These are phyloP conservation scores for Chlamydomonas eustigma DNA, from an alignment of 139 green algal genomes.

Conservation along the genomic window DNA sequence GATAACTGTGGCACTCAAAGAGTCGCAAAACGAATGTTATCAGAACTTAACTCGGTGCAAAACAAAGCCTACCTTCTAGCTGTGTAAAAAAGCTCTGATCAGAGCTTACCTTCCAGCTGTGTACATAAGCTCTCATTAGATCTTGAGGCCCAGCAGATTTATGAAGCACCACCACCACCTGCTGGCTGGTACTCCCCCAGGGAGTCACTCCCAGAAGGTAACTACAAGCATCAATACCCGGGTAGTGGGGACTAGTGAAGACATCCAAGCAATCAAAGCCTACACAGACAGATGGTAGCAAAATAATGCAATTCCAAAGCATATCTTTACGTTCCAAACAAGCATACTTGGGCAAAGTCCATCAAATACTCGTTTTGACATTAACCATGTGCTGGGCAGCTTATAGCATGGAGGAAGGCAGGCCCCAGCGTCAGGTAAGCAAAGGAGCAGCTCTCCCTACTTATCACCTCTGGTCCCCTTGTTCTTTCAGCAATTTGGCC, in stretches of 20 bases:
- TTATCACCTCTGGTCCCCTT: too few relatives aligned
- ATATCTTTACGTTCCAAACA: too few relatives aligned
- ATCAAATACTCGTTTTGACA: too few relatives aligned
- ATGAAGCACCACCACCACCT: slow-evolving; percentile 11
- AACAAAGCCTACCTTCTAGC: slow-evolving; percentile 1
- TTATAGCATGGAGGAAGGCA: too few relatives aligned
- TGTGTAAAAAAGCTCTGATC: slow-evolving; percentile 7
- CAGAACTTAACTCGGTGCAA: too few relatives aligned
- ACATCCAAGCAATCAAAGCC: neutral
- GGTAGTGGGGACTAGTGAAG: neutral
- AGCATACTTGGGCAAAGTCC: too few relatives aligned
- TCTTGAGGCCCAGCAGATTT: neutral
- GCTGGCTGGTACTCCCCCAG: neutral
- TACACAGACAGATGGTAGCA: too few relatives aligned
- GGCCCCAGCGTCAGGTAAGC: too few relatives aligned
- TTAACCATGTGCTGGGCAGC: too few relatives aligned
- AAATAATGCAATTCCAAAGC: too few relatives aligned
- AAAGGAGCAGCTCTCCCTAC: too few relatives aligned
- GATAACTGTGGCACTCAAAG: neutral
- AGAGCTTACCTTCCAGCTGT: neutral
- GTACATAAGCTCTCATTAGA: slow-evolving; percentile 7
- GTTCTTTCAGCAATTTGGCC: too few relatives aligned
- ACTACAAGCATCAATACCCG: neutral
- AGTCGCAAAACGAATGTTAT: neutral
- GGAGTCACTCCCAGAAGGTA: neutral